These are phyloP conservation scores for Fraxinus velutina DNA, from an alignment of 305 asterid genomes.

Conservation along the genomic window DNA sequence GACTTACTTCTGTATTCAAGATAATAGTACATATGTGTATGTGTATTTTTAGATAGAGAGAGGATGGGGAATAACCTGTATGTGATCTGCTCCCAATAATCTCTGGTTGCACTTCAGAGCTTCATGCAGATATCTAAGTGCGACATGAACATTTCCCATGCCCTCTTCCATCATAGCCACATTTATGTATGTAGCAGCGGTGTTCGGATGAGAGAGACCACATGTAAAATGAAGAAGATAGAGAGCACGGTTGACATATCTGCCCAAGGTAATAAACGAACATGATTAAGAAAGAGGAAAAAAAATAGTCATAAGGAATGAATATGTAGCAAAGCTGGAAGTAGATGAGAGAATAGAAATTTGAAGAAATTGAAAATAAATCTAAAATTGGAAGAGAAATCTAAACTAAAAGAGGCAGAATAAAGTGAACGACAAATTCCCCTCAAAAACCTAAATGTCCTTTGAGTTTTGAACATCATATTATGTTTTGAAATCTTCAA, in stretches of 20 bases:
- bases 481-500: not conserved
- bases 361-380: not conserved
- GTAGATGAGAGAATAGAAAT: constrained; percentile 10
- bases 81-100: constrained; percentile 93
- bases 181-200: constrained; percentile 98
- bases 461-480: not conserved
- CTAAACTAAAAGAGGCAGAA: not conserved
- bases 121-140: constrained; percentile 98
- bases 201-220: constrained; percentile 98
- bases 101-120: constrained; percentile 96
- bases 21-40: not conserved
- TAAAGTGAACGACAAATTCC: not conserved
- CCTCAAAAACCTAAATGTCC: not conserved
- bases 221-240: constrained; percentile 97
- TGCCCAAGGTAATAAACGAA: constrained; percentile 40
- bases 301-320: not conserved
- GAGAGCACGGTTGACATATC: constrained; percentile 96
- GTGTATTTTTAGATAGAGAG: constrained; percentile 22
- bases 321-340: constrained; percentile 12
- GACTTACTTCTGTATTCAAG: constrained; percentile 18
- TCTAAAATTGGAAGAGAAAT: not conserved
- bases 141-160: constrained; percentile 98
- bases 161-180: constrained; percentile 99
- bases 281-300: constrained; percentile 10
- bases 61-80: constrained; percentile 59